Percentiles rank a stretch among this genome's conserved stretches.
Conservation (phyloP, 176 grass and related monocot species). For the Carex myosuroides region DNA sequence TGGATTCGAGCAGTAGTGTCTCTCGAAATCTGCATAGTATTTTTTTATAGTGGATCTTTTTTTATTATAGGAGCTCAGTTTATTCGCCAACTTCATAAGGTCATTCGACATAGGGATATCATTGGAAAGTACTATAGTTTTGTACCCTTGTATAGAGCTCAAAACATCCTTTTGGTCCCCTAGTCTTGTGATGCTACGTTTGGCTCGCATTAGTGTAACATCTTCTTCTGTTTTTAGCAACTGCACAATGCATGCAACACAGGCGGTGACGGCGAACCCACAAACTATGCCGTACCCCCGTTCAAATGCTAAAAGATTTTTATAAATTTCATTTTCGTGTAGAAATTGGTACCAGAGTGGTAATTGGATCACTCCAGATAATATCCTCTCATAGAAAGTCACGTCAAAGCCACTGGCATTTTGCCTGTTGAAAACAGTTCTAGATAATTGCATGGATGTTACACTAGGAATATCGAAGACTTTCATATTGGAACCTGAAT, state of each 20-base stretch:
- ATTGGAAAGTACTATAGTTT: no score
- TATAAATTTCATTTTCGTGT: not conserved
- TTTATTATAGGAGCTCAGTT: accelerated
- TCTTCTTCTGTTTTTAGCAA: no score
- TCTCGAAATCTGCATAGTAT: no score
- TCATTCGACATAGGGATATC: no score
- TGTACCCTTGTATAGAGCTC: no score
- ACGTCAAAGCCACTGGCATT: not conserved
- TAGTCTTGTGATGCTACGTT: no score
- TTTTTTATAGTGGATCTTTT: no score
- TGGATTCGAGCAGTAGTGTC: no score
- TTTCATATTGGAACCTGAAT: accelerated
- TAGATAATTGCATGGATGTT: not conserved
- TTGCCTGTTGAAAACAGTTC: not conserved
- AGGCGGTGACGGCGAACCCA: not conserved
- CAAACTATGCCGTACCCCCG: not conserved
- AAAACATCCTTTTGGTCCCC: no score
- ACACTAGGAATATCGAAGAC: not conserved
- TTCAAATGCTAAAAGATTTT: not conserved
- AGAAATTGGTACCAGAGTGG: not conserved
- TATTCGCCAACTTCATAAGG: no score
- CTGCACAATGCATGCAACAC: not conserved
- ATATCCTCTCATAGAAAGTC: not conserved
- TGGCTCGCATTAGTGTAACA: no score
- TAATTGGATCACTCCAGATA: not conserved